phyloP scores from a whole-genome alignment of 2,329 filamentous ascomycete species.

The Colletotrichum liriopes region DNA sequence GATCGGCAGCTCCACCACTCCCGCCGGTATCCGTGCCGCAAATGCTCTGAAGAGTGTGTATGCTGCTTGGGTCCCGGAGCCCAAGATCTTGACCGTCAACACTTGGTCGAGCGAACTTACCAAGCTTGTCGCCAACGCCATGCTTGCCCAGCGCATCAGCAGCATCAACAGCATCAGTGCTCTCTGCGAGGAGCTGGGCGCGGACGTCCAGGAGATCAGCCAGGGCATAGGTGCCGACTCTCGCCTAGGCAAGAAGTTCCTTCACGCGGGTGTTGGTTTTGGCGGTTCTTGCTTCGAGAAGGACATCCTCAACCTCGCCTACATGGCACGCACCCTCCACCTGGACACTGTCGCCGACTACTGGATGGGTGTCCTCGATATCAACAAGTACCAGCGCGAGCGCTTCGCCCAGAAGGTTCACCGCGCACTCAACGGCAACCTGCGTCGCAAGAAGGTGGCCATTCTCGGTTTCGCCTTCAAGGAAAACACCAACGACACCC shows the following conservation, averaged over 20 bases:
- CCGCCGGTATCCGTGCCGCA: conserved; percentile 74
- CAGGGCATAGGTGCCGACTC: conserved; percentile 78
- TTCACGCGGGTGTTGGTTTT: conserved; percentile 83
- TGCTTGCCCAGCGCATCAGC: conserved; percentile 85
- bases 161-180: conserved; percentile 88
- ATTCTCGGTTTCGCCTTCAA: conserved; percentile 86
- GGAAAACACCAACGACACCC: conserved; percentile 83
- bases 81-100: conserved; percentile 80
- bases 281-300: conserved; percentile 88
- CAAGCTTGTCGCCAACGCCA: conserved; percentile 85
- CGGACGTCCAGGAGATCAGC: conserved; percentile 82
- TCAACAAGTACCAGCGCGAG: conserved; percentile 83
- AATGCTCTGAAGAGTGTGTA: conserved; percentile 77
- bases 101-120: conserved; percentile 84
- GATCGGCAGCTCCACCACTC: conserved; percentile 78
- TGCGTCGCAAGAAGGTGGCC: conserved; percentile 79
- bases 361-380: conserved; percentile 81
- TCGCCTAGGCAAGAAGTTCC: conserved; percentile 80
- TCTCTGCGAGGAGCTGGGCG: conserved; percentile 83
- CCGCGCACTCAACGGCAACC: conserved; percentile 76
- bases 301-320: conserved; percentile 81
- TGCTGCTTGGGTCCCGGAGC: conserved; percentile 77
- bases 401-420: conserved; percentile 79
- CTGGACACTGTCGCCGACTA: conserved; percentile 82
- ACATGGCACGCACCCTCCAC: conserved; percentile 79